Base-by-base conservation (phyloP, 768 basidiomycete species). In the Boletales sp. region DNA sequence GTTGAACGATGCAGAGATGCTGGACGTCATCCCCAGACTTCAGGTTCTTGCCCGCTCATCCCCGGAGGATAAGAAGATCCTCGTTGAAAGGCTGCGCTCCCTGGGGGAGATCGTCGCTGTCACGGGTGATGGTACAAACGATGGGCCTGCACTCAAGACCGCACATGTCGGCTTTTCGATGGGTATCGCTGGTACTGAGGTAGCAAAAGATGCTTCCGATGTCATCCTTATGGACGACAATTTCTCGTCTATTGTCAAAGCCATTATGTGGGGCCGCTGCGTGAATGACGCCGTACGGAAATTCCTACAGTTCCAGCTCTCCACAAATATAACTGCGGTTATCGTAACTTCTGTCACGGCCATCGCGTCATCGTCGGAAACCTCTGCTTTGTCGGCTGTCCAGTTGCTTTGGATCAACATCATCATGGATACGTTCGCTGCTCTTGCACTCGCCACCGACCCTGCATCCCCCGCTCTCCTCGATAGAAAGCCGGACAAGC, bases 161-260 rank as follows among this genome's bases (percentile, higher is more conserved):
- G 95, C 96, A 21, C 78, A 98, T 60, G 94, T 99, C 30, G 95
- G 96, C 30, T 98, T 98, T 74, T 93, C 90, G 5, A 94, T 94
- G 92, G 91, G 91, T 57, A 86, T 94, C 57, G 84, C 94, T 28
- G 96, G 96, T 10, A 99, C 96, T 2, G 96, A 99, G 67, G 93
- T 99, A 15, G 94, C 96, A 42, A 98, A 99, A 70, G 94, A 97
- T 68, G 96, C 96, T 1, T 97, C 95, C 8, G 96, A 99, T 61
- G 96, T 99, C 63, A 94, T 98, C 60, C 82, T 97, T 37, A 96
- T 96, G 94, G 90, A 94, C 65, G 93, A 94, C 70, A 94, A 95
- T 66, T 98, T 99, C 66, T 74, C 91, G 5, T 94, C 91, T 3
- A 94, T 99, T 61, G 92, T 97, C 57, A 87, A 92, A 59, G 96